These are phyloP conservation scores for Phytophthora tubulina DNA, from an alignment of 352 stramenopile species.

Conservation along the genomic window DNA sequence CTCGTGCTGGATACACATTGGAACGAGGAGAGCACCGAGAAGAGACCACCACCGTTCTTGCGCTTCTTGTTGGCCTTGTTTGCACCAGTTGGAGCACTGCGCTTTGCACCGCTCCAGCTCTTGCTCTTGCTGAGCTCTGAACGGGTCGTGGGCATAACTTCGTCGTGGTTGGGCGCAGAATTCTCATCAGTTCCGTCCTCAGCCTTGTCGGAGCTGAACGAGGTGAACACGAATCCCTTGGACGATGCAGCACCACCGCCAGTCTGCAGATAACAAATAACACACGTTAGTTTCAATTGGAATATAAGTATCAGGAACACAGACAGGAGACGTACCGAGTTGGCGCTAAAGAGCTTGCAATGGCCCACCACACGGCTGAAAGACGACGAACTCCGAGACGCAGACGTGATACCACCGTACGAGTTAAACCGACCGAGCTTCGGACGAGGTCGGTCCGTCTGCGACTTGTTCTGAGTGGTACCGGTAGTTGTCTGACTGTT, in stretches of 20 bases:
- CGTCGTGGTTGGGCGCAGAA: slow-evolving; percentile 36
- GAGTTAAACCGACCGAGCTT: slow-evolving; percentile 66
- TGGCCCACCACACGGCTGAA: slow-evolving; percentile 78
- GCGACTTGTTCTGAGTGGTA: slow-evolving; percentile 11
- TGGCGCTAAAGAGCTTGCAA: slow-evolving; percentile 75
- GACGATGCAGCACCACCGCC: slow-evolving; percentile 33
- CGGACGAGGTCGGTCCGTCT: slow-evolving; percentile 30
- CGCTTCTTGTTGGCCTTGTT: slow-evolving; percentile 42
- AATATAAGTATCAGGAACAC: slow-evolving; percentile 1
- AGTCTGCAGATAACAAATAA: slow-evolving; percentile 16
- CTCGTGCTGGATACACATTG: slow-evolving; percentile 66
- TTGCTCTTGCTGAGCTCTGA: slow-evolving; percentile 60
- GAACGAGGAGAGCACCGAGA: slow-evolving; percentile 78
- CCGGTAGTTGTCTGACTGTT: slow-evolving; percentile 13
- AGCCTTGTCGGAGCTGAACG: slow-evolving; percentile 58
- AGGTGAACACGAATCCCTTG: slow-evolving; percentile 88
- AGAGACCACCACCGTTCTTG: slow-evolving; percentile 64
- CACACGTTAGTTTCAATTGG: slow-evolving; percentile 10
- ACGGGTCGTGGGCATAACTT: slow-evolving; percentile 23
- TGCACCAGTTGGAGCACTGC: not conserved
- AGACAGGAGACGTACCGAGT: slow-evolving; percentile 53
- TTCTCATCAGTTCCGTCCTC: slow-evolving; percentile 53
- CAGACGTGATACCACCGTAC: slow-evolving; percentile 56
- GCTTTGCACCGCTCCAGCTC: slow-evolving; percentile 56
- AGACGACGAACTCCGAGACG: slow-evolving; percentile 59